Percentiles rank a stretch among this genome's conserved stretches.
These are phyloP conservation scores for Erucastrum elatum DNA, from an alignment of 345 rosid genomes.

Conservation along the genomic window DNA sequence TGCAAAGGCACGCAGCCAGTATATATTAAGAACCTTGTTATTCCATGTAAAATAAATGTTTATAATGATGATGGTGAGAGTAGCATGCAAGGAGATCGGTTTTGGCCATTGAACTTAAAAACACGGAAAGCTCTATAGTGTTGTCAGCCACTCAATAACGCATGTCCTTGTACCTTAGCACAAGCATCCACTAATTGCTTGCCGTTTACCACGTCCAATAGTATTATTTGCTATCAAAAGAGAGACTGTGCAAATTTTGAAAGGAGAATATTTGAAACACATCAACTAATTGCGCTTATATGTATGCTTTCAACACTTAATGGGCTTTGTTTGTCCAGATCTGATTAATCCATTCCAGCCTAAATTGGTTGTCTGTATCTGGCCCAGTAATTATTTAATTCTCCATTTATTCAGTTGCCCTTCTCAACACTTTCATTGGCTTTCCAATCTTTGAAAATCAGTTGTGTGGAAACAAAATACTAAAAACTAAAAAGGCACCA, in stretches of 20 bases:
- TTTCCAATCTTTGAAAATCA: background rate
- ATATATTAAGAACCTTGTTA: background rate
- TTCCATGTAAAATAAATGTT: background rate
- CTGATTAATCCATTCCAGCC: background rate
- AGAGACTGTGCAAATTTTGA: background rate
- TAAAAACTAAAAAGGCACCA: background rate
- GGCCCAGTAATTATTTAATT: background rate
- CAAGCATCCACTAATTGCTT: background rate
- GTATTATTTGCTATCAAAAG: background rate
- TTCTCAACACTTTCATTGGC: background rate
- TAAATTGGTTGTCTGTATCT: background rate
- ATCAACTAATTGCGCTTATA: background rate
- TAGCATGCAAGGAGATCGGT: background rate
- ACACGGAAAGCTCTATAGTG: background rate
- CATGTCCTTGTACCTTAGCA: background rate
- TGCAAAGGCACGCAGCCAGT: background rate
- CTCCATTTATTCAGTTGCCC: background rate
- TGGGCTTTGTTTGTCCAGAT: background rate
- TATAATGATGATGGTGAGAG: background rate
- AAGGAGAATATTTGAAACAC: background rate
- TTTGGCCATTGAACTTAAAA: background rate
- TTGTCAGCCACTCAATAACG: background rate
- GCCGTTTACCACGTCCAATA: background rate
- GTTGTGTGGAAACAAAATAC: background rate
- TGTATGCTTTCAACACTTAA: background rate